phyloP scores from a whole-genome alignment of 2,329 filamentous ascomycete genomes.

The Fusarium brevicatenulatum region DNA sequence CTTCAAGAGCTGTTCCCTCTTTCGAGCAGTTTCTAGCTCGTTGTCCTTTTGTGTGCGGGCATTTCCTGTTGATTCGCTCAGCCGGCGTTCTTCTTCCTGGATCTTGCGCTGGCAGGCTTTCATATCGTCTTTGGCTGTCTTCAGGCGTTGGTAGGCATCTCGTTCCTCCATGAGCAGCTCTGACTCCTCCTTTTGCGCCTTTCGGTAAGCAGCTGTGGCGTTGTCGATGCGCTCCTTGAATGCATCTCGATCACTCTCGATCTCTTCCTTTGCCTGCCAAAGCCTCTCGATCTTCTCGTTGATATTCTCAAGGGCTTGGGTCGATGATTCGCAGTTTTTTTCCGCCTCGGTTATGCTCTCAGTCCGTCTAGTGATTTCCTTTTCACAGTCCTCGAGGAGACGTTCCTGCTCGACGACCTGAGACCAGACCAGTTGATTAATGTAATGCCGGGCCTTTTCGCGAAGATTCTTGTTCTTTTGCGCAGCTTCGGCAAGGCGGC shows the following conservation, averaged over 20 bases:
- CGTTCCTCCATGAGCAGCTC: constrained; percentile 72
- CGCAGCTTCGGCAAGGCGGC: constrained; percentile 71
- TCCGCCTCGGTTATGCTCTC: constrained; percentile 44
- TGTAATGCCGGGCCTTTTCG: constrained; percentile 66
- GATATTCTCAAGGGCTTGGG: constrained; percentile 59
- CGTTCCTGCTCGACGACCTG: constrained; percentile 83
- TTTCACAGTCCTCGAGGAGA: constrained; percentile 52
- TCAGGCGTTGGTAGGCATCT: constrained; percentile 68
- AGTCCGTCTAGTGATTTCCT: constrained; percentile 42
- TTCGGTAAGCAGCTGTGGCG: constrained; percentile 63
- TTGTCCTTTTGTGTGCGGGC: constrained; percentile 71
- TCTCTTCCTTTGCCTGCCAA: constrained; percentile 52
- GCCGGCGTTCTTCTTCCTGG: constrained; percentile 65
- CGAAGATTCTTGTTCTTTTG: constrained; percentile 74
- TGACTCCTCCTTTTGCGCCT: constrained; percentile 63
- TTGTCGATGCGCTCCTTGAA: constrained; percentile 56
- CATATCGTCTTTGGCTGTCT: constrained; percentile 60
- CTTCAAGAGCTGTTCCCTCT: constrained; percentile 42
- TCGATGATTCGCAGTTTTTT: constrained; percentile 52
- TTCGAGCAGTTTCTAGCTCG: constrained; percentile 53
- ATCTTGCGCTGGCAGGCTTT: constrained; percentile 60
- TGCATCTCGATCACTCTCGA: constrained; percentile 58
- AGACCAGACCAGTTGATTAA: constrained; percentile 82
- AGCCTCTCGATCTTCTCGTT: constrained; percentile 57
- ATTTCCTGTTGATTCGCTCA: constrained; percentile 76